Base-by-base conservation (phyloP, 257 asterid species). In the Nicotiana obtusifolia region DNA sequence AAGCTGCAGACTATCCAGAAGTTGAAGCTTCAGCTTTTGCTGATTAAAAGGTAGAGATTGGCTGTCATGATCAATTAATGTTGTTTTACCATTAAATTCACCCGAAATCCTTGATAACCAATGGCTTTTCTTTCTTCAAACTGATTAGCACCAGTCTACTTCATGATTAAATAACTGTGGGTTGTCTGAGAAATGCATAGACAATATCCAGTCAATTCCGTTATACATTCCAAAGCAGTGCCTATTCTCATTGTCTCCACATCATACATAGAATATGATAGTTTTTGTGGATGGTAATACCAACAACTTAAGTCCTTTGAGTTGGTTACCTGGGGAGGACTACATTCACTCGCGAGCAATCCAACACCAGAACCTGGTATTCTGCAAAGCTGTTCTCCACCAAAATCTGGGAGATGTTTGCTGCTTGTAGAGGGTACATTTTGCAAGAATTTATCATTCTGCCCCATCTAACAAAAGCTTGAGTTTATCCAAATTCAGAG, bases 131-230 rank as follows among this genome's bases (percentile, higher is more conserved):
- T 79, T 81, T 87, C 87, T 37, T 83, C 85, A 14, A 81, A 80
- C 20, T 81, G 28, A 81, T 85, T 81, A 82, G 82, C 82, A 83
- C 84, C 92, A 10, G 86, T 75, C 77, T 83, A 81, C 65, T 85
- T 83, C 5, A 91, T 64, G 76, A 90, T 85, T 26, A 89, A 84
- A 76, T 83, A 68, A 54, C 88, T 82, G 81, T 60, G 92, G 24
- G 89, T 88, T 80, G 91, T 86, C 87, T 87, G 92, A 84, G 94
- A 89, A 84, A 87, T 88, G 84, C 80, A 79, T 64, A 91, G 93
- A 82, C 33, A 83, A 81, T 76, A 77, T 73, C 85, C 90, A 62
- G 37, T 64, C 59, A 65, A 81, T 54, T 83, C 85, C 5, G 59
- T 82, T 4, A 86, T 78, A 61, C 89, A 83, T 77, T 93, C 93